Percentiles rank a stretch among this genome's conserved stretches.
Conservation (phyloP, 768 basidiomycete species). For the Termitomyces sp. region DNA sequence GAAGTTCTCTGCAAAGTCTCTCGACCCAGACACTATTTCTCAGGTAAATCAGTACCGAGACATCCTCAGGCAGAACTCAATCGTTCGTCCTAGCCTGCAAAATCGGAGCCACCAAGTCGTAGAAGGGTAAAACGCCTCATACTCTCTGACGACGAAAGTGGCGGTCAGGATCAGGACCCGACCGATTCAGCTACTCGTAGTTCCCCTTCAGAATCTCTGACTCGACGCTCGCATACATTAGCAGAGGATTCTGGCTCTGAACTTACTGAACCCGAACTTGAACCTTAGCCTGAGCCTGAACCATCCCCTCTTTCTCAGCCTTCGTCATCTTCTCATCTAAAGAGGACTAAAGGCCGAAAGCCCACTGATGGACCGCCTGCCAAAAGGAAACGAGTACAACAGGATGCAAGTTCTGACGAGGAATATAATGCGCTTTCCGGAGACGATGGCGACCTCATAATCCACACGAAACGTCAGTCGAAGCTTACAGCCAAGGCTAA, state of each 20-base stretch:
- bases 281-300: slow-evolving; percentile 1
- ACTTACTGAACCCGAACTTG: slow-evolving; percentile 6
- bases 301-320: slow-evolving; percentile 1
- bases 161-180: slow-evolving; percentile 17
- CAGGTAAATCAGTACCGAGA: slow-evolving; percentile 16
- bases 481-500: slow-evolving; percentile 26
- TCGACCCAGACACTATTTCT: slow-evolving; percentile 3
- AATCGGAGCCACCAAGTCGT: slow-evolving; percentile 11
- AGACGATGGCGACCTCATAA: slow-evolving; percentile 6
- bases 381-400: slow-evolving; percentile 15
- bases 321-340: background rate
- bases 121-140: slow-evolving; percentile 22
- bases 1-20: slow-evolving; percentile 11
- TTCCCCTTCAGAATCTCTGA: slow-evolving; percentile 1
- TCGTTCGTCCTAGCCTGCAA: slow-evolving; percentile 4
- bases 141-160: slow-evolving; percentile 25
- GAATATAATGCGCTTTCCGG: slow-evolving; percentile 12
- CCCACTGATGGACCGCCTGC: slow-evolving; percentile 6
- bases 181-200: background rate
- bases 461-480: slow-evolving; percentile 8
- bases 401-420: slow-evolving; percentile 24
- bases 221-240: slow-evolving; percentile 5
- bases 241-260: slow-evolving; percentile 11
- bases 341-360: slow-evolving; percentile 7
- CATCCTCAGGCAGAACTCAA: background rate